phyloP scores from a whole-genome alignment of 2,329 filamentous ascomycete species.

The Didymella pinodella region DNA sequence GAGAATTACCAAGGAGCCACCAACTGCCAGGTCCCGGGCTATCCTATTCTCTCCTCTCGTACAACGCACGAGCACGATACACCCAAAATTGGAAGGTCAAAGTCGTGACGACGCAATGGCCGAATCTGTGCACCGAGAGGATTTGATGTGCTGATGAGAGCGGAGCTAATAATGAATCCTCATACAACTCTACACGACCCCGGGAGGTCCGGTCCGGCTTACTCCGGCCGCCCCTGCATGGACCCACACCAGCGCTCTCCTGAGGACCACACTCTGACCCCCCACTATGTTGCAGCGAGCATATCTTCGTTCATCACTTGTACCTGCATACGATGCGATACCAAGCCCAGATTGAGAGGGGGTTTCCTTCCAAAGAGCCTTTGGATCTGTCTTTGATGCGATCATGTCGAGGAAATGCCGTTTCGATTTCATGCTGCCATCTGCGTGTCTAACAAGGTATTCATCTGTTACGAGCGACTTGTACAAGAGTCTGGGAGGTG shows the following conservation, averaged over 20 bases:
- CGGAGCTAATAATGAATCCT: neutral
- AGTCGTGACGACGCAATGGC: constrained; percentile 1
- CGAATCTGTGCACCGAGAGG: neutral
- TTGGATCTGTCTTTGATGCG: neutral
- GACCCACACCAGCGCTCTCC: neutral
- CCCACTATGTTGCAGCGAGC: neutral
- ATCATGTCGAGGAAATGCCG: neutral
- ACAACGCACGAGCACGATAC: constrained; percentile 16
- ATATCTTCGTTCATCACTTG: neutral
- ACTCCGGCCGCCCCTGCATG: neutral
- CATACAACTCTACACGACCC: neutral
- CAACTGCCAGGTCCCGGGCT: constrained; percentile 15
- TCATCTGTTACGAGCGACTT: too few relatives aligned
- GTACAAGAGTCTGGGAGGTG: too few relatives aligned
- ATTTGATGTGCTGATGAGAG: constrained; percentile 1
- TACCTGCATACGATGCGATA: neutral
- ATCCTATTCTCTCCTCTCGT: constrained; percentile 9
- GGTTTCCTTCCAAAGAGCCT: neutral
- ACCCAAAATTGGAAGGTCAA: constrained; percentile 14
- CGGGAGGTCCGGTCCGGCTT: neutral
- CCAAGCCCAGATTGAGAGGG: too few relatives aligned
- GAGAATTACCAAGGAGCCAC: constrained; percentile 15
- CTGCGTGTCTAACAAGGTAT: too few relatives aligned
- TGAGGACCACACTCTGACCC: neutral
- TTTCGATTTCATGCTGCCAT: too few relatives aligned